A percentile compares a stretch with the other conserved stretches of the same genome.
These are phyloP conservation scores for Eustoma russellianum DNA, from an alignment of 257 asterid genomes.

Conservation along the genomic window DNA sequence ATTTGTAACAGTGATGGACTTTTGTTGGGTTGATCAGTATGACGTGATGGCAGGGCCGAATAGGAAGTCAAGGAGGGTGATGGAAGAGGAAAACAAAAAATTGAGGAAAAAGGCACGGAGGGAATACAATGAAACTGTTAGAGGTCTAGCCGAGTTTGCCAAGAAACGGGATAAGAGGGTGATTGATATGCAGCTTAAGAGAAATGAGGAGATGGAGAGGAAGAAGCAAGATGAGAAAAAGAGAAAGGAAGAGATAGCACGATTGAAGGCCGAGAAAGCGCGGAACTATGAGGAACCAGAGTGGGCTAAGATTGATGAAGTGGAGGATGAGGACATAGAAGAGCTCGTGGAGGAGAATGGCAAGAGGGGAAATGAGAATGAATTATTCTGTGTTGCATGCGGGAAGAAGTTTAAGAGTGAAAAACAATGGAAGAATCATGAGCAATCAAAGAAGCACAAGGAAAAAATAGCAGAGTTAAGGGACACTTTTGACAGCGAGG, in stretches of 20 bases:
- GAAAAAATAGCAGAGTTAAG: conserved; percentile 81
- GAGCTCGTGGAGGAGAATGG: conserved; percentile 36
- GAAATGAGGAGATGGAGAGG: conserved; percentile 75
- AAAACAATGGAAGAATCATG: conserved; percentile 96
- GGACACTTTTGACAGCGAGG: conserved; percentile 64
- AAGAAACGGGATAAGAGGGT: conserved; percentile 95
- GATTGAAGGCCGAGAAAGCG: conserved; percentile 72
- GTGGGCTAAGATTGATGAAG: conserved; percentile 72
- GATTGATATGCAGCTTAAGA: conserved; percentile 83
- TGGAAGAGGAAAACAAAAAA: conserved; percentile 96
- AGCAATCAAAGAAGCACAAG: conserved; percentile 94
- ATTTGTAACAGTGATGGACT: conserved; percentile 64
- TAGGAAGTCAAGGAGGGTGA: conserved; percentile 74
- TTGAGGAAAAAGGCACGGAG: conserved; percentile 73
- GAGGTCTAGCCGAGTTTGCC: conserved; percentile 82
- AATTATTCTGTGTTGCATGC: conserved; percentile 81
- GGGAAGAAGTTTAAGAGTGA: conserved; percentile 93
- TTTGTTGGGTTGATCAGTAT: conserved; percentile 84
- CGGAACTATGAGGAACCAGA: conserved; percentile 70
- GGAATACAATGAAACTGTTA: conserved; percentile 86
- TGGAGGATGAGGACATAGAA: conserved; percentile 49
- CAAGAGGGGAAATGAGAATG: conserved; percentile 24
- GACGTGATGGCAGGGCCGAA: conserved; percentile 75
- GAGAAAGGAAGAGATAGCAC: conserved; percentile 74
- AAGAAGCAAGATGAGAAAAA: conserved; percentile 64